Evolutionary conservation across 2,329 filamentous ascomycete genomes (phyloP).

Genomic region (Huntiella bhutanensis): DNA sequence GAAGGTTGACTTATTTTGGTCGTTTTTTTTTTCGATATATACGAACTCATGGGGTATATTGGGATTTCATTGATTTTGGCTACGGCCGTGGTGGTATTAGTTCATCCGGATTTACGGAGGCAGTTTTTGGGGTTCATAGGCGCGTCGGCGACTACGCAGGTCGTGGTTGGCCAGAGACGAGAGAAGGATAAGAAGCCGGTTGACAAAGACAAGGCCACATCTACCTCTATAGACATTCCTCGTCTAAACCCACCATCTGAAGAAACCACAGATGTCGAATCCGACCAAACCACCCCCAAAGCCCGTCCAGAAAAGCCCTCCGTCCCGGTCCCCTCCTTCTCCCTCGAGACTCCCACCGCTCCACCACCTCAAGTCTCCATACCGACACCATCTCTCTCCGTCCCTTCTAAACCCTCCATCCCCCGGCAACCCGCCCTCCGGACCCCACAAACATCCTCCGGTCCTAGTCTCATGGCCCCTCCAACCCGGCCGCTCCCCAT

Average conservation of each 20-base stretch:
- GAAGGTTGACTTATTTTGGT: background rate
- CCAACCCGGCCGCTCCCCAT: conserved; percentile 19
- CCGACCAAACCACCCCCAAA: conserved; percentile 33
- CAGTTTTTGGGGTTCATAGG: conserved; percentile 18
- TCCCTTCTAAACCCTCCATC: conserved; percentile 3
- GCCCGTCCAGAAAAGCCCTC: conserved; percentile 19
- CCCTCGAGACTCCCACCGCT: conserved; percentile 16
- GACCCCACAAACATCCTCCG: conserved; percentile 7
- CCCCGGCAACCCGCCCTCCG: background rate
- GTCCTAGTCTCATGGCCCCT: conserved; percentile 17
- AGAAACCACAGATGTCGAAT: conserved; percentile 25
- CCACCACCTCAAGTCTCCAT: background rate
- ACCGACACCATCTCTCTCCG: background rate
- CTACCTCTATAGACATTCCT: conserved; percentile 3
- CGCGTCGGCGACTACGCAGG: background rate
- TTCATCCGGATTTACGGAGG: conserved; percentile 30
- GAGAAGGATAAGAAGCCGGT: background rate
- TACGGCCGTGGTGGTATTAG: conserved; percentile 36
- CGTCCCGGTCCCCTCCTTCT: conserved; percentile 26
- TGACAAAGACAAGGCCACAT: background rate
- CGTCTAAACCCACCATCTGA: conserved; percentile 17
- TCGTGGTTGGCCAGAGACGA: background rate
- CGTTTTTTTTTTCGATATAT: background rate
- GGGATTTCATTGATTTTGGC: conserved; percentile 44
- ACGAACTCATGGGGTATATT: conserved; percentile 31